Evolutionary conservation across 208 protist genomes (phyloP), one percentile per base, ranked within the genome.

Genomic region (Trypanosoma theileri): DNA sequence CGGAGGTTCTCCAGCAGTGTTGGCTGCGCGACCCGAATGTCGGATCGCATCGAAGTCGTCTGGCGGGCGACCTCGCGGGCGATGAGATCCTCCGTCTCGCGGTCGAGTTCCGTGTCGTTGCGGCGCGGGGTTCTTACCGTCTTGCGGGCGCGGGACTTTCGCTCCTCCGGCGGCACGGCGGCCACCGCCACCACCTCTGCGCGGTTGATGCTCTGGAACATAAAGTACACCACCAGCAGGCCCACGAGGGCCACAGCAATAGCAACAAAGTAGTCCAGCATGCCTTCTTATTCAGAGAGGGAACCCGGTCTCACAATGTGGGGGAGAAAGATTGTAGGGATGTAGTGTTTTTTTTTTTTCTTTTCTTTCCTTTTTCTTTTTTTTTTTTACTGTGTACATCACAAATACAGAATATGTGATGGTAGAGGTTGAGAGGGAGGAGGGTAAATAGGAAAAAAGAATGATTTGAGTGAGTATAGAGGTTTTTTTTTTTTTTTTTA

Each of bases 181-280:
- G 58, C 48, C 11, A 61, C 35, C 46, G 66, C 59, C 9, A 65
- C 52, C 3, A 86, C 59, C 7, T 91, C 78, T 0, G 66, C 41
- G 45, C 61, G 75, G 59, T 61, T 81, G 63, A 91, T 84, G 73
- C 68, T 84, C 44, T 70, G 69, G 66, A 94, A 94, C 54, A 90
- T 80, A 68, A 82, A 82, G 69, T 80, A 85, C 59, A 94, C 84
- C 52, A 89, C 63, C n/a, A 79, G 50, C 62, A 90, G 67, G 58
- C 75, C 85, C 17, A 83, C 59, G 3, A 91, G 58, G 58, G 83
- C 85, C 12, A 85, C 77, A 22, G 69, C 81, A 64, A 91, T 65
- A 8, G 83, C 85, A 68, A 91, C 77, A 58, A 91, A 76, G 63
- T 85, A 90, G 44, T 93, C 88, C 31, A 93, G 62, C 75, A 84